Base-by-base conservation (phyloP, 306 rosid genomes). In the Erythrophleum fordii region DNA sequence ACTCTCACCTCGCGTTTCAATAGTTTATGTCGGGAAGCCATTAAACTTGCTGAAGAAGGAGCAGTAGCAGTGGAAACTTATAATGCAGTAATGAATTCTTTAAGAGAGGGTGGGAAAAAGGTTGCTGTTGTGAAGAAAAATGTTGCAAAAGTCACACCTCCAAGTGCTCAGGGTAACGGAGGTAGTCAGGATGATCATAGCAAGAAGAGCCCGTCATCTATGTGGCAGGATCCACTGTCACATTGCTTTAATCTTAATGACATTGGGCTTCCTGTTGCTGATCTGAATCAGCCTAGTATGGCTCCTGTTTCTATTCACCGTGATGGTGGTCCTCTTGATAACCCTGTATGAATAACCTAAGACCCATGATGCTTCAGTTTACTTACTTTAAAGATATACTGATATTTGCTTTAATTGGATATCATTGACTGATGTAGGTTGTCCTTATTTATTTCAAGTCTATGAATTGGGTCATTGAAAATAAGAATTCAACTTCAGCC, bases 1-100 rank as follows among this genome's bases (percentile, higher is more conserved):
- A 83, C 83, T 75, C 91, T 92, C 53, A 82, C 90, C 17, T 13
- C 51, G 58, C 92, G 95, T 72, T 92, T 92, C 76, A 92, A 87
- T 86, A 90, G 81, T 82, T 76, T 92, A 83, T 92, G 92, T 79
- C 82, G 77, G 72, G 97, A 92, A 83, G 92, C 93, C 72, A 82
- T 90, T 81, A 90, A 83, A 79, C 85, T 81, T 85, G 97, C 97
- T 5, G 93, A 92, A 83, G 93, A 92, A 86, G 95, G 95, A 69
- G 88, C 95, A 51, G 81, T 83, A 72, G 72, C 87, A 69, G 58
- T 80, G 62, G 97, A 92, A 91, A 92, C 97, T 65, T 92, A 89
- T 64, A 86, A 82, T 60, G 81, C 90, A 28, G 91, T 92, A 22
- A 86, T 89, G 77, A 77, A 70, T 79, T 89, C 87, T 71, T 77